Evolutionary conservation across 1,139 yeast species (phyloP), one percentile per base, ranked within the genome.

Genomic region (Debaryomycetaceae sp.): DNA sequence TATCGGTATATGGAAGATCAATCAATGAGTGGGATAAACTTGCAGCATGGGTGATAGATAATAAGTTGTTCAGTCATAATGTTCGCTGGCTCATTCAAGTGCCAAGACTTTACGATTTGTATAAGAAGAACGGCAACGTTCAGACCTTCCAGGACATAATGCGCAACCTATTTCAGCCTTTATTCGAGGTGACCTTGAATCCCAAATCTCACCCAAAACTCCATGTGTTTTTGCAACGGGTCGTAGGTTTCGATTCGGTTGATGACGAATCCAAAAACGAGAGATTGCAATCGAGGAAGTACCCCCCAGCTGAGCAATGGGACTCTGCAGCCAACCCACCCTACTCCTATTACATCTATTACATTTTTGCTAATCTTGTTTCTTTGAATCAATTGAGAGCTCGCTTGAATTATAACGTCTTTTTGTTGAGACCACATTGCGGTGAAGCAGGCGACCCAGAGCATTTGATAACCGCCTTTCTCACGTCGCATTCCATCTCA

Each of bases 401-500:
- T 33, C 73, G 69, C 45, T 73, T 89, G 40, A 84, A 87, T 0
- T 86, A 78, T 64, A 91, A 87, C 58, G 91, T 98, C 0, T 83
- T 94, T 63, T 95, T 88, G 15, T 70, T 94, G 52, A 79, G 98
- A 55, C 99, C 99, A 2, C 99, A 94, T 61, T 87, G 96, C 53
- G 99, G 99, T 48, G 99, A 94, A 64, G 99, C 98, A 5, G 99
- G 99, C 40, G 98, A 94, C 55, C 97, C 98, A 1, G 98, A 91
- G 55, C 98, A 94, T 66, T 74, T 94, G 58, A 88, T 91, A 34
- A 78, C 92, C 41, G 94, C 98, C 1, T 94, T 86, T 56, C 67
- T 94, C 55, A 81, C 95, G 0, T 82, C 97, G 1, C 95, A 92
- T 56, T 87, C 95, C 39, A 94, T 92, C 46, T 87, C 95, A 34